Base-by-base conservation (phyloP, 1,139 yeast genomes). In the Pneumocystis jirovecii region DNA sequence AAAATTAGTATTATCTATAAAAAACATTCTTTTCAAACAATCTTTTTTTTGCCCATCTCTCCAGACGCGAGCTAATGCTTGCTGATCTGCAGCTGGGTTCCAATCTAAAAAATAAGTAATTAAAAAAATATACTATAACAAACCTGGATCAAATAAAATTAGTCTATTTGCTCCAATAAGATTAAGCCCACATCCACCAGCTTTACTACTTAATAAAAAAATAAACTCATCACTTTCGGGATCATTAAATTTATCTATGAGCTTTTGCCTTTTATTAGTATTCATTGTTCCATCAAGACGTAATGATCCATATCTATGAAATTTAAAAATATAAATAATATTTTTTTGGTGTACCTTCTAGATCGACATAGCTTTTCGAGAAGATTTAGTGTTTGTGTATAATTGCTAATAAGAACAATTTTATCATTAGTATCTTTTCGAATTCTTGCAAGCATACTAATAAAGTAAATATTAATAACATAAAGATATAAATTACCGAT, bases 51-150 rank as follows among this genome's bases (percentile, higher is more conserved):
- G 98, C 0, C 98, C 98, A 77, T 93, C 98, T 79, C 98, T 86
- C 98, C 98, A 93, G 2, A 93, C 96, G 75, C 98, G 83, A 0
- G 98, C 98, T 68, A 93, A 79, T 0, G 98, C 98, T 76, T 93
- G 98, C 74, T 93, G 98, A 74, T 93, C 98, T 1, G 97, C 87
- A 0, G 98, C 98, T 0, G 98, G 98, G 72, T 93, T 93, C 98
- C 98, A 93, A 75, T 95, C 98, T 29, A 37, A 56, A 60, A 62
- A 21, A 25, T 42, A 21, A 42, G 29, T 17, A 45, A 40, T 25
- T 44, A 12, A 12, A 19, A 35, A 37, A 37, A 39, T 5, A 42
- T 25, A 15, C 2, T 10, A 44, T 42, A 21, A 60, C 35, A 37
- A 19, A 63, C 64, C 70, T 0, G 98, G 98, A 74, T 93, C 99